Evolutionary conservation across 257 asterid genomes (phyloP).

Genomic region (Solanum dulcamara): DNA sequence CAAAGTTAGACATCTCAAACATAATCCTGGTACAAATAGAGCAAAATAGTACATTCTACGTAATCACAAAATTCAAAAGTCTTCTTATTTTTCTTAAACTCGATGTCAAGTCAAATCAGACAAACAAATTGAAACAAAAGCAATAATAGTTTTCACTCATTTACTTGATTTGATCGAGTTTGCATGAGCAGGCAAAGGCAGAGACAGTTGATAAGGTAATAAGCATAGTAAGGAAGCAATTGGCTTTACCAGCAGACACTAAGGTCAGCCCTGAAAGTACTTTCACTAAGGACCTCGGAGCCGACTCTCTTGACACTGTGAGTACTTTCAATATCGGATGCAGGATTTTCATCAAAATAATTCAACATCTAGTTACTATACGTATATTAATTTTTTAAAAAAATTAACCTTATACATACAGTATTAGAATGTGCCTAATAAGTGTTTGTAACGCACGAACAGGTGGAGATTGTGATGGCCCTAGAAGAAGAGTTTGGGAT

Average conservation of each 20-base stretch:
- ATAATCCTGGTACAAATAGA: too few species aligned
- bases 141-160: background rate
- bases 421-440: background rate
- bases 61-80: rapidly evolving
- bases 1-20: background rate
- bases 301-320: constrained; percentile 81
- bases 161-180: background rate
- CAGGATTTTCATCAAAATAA: background rate
- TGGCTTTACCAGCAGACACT: constrained; percentile 45
- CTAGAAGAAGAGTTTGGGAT: constrained; percentile 64
- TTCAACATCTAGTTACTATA: background rate
- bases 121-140: background rate
- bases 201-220: constrained; percentile 64
- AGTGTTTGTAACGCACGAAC: background rate
- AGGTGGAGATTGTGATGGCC: constrained; percentile 87
- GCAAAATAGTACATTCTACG: background rate
- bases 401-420: background rate
- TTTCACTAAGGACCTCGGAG: constrained; percentile 47
- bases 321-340: background rate
- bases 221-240: constrained; percentile 51
- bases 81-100: rapidly evolving
- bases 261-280: constrained; percentile 40
- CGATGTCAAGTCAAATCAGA: background rate
- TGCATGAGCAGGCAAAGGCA: constrained; percentile 36
- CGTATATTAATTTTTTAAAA: background rate